These are phyloP conservation scores for Desmodesmus armatus DNA, from an alignment of 139 green algal genomes.

Conservation along the genomic window DNA sequence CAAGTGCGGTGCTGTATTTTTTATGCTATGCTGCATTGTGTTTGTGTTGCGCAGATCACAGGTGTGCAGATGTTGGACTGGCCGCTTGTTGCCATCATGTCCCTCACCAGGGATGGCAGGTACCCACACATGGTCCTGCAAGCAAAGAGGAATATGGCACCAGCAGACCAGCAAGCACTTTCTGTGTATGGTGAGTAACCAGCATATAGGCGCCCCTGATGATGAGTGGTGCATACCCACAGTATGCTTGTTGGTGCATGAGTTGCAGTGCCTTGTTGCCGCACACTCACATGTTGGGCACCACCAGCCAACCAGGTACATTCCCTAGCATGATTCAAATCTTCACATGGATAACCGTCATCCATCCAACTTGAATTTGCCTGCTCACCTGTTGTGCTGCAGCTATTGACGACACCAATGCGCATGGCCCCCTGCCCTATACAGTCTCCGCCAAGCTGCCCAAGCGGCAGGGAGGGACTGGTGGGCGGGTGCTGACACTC, in stretches of 20 bases:
- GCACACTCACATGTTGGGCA: no score
- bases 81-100: neutral
- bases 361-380: neutral
- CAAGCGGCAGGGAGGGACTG: neutral
- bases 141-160: neutral
- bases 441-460: neutral
- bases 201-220: no score
- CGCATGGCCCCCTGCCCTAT: neutral
- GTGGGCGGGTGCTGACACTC: neutral
- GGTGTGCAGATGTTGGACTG: neutral
- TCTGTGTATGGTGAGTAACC: conserved; percentile 11
- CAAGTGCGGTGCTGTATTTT: no score
- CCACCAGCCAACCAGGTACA: no score
- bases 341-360: neutral
- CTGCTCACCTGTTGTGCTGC: neutral
- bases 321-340: no score
- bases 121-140: neutral
- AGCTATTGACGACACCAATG: neutral
- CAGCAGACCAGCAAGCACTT: neutral
- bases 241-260: no score
- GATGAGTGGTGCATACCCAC: no score
- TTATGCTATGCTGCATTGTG: neutral
- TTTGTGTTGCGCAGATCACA: neutral
- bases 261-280: no score
- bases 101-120: neutral